These are phyloP conservation scores for Tetracladium setigerum DNA, from an alignment of 495 filamentous ascomycete species.

Conservation along the genomic window DNA sequence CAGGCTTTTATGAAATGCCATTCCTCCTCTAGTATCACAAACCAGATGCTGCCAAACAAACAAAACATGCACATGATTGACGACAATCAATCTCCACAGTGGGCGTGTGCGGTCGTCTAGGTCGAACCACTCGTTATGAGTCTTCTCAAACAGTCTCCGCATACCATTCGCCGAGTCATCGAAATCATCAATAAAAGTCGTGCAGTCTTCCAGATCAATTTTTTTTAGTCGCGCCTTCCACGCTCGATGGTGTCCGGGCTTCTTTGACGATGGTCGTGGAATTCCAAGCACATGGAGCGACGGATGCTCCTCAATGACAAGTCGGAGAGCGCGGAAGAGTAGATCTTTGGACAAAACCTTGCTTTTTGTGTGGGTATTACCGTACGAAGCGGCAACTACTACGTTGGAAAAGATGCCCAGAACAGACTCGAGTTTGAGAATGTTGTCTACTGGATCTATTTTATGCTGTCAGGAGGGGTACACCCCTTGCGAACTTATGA, in stretches of 20 bases:
- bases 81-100: constrained; percentile 6
- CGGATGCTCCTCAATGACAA: constrained; percentile 8
- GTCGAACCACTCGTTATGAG: constrained; percentile 13
- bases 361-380: neutral
- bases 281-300: constrained; percentile 1
- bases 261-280: constrained; percentile 6
- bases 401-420: constrained; percentile 11
- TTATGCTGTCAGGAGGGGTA: too few species aligned
- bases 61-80: neutral
- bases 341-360: neutral
- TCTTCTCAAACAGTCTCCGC: neutral
- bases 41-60: constrained; percentile 10
- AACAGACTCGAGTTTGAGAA: neutral
- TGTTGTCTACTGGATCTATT: too few species aligned
- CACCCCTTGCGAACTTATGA: too few species aligned
- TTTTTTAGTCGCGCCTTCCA: constrained; percentile 6
- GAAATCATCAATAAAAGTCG: neutral
- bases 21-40: constrained; percentile 2
- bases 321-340: neutral
- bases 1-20: constrained; percentile 8
- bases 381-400: constrained; percentile 1
- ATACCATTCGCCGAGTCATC: neutral
- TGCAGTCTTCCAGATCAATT: constrained; percentile 7
- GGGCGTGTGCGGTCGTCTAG: constrained; percentile 3
- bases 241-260: constrained; percentile 4